Conservation (phyloP, 1,284 basidiomycete species). For the Papiliotrema flavescens region DNA sequence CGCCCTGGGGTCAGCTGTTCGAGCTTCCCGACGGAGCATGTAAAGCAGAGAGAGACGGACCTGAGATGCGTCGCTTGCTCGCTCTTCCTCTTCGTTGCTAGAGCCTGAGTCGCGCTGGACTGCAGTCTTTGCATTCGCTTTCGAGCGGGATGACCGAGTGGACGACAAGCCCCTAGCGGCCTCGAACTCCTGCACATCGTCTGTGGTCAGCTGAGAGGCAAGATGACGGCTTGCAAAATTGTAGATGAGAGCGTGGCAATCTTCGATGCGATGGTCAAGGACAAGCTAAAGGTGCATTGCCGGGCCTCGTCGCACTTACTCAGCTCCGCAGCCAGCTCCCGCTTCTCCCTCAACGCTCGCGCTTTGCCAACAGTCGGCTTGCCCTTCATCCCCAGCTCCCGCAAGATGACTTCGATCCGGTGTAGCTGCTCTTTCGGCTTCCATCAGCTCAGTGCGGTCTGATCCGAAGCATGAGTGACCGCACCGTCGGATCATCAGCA, state of each 20-base stretch:
- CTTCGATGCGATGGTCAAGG: too few relatives aligned
- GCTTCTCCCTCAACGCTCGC: conserved; percentile 62
- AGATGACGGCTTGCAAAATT: too few relatives aligned
- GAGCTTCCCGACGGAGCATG: conserved; percentile 8
- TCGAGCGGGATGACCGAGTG: conserved; percentile 9
- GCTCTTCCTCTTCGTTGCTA: conserved; percentile 2
- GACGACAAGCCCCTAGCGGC: conserved; percentile 32
- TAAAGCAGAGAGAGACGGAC: too few relatives aligned
- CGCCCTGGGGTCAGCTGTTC: conserved; percentile 15
- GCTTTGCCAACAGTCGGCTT: conserved; percentile 75
- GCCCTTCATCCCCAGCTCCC: conserved; percentile 72
- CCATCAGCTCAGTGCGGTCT: conserved; percentile 2
- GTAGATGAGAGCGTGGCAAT: too few relatives aligned
- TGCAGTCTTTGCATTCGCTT: conserved; percentile 14
- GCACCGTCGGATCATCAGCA: conserved; percentile 55
- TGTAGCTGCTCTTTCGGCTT: conserved; percentile 62
- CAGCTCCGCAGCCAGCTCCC: conserved; percentile 74
- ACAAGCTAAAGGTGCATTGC: too few relatives aligned
- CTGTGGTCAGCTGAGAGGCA: conserved; percentile 30
- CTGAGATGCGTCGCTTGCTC: neutral
- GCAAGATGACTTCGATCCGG: conserved; percentile 62
- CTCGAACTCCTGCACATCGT: conserved; percentile 50
- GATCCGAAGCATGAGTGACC: neutral
- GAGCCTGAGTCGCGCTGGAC: conserved; percentile 3
- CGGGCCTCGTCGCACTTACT: conserved; percentile 49